These are phyloP conservation scores for Strigomonas galati DNA, from an alignment of 208 protist genomes.

Conservation along the genomic window DNA sequence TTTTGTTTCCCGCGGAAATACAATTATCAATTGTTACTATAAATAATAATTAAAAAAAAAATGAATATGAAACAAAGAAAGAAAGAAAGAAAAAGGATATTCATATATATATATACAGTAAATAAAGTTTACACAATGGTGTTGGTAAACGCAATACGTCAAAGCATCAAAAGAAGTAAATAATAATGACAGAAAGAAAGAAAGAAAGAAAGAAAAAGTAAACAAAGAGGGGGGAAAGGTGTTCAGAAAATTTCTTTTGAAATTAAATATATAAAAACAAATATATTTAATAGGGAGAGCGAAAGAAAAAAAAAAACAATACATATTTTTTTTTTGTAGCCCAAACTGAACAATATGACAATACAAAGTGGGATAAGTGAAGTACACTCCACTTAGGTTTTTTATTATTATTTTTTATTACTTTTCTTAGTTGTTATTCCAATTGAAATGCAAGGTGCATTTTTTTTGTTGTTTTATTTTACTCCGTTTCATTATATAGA, in stretches of 20 bases:
- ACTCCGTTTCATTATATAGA: background rate
- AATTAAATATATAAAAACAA: slow-evolving; percentile 10
- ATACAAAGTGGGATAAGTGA: no score
- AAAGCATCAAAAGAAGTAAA: slow-evolving; percentile 20
- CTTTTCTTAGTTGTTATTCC: background rate
- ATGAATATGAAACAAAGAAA: slow-evolving; percentile 10
- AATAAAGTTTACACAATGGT: slow-evolving; percentile 10
- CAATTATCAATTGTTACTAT: background rate
- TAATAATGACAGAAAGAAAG: background rate
- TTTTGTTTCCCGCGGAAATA: slow-evolving; percentile 10
- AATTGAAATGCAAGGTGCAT: background rate
- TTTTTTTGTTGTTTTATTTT: slow-evolving; percentile 1
- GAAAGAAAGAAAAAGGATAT: slow-evolving; percentile 11
- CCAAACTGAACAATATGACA: no score
- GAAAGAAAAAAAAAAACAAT: slow-evolving; percentile 15
- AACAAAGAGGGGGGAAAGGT: slow-evolving; percentile 14
- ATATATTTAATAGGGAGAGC: slow-evolving; percentile 17
- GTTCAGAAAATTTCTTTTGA: background rate
- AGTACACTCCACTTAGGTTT: no score
- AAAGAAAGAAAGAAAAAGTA: slow-evolving; percentile 19
- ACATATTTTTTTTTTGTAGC: background rate
- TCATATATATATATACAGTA: slow-evolving; percentile 8
- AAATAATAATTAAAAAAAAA: background rate
- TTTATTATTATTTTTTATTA: no score
- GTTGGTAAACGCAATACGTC: slow-evolving; percentile 9